A percentile compares a stretch with the other conserved stretches of the same genome.
phyloP scores from a whole-genome alignment of 2,329 filamentous ascomycete genomes.

The Sporothrix globosa region DNA sequence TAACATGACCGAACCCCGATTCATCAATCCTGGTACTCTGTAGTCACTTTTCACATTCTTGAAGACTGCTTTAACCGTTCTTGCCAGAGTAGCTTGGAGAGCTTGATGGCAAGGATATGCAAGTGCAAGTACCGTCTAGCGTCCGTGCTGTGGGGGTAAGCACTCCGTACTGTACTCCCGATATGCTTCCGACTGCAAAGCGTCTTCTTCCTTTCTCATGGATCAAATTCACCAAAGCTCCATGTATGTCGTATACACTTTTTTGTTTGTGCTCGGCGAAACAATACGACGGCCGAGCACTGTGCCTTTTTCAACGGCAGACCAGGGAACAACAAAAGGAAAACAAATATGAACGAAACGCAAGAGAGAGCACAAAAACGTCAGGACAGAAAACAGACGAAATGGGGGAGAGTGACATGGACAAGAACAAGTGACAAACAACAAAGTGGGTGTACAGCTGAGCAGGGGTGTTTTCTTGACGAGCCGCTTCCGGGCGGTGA shows the following conservation, averaged over 20 bases:
- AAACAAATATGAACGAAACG: background rate
- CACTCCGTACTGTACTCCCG: background rate
- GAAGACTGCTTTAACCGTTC: constrained; percentile 1
- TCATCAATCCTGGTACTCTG: background rate
- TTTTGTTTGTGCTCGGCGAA: background rate
- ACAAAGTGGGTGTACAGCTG: constrained; percentile 24
- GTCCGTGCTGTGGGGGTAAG: constrained; percentile 12
- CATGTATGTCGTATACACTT: background rate
- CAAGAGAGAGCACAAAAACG: background rate
- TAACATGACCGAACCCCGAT: background rate
- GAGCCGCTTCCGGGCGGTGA: constrained; percentile 30
- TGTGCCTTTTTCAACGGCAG: background rate
- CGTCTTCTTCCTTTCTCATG: background rate
- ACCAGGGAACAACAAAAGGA: background rate
- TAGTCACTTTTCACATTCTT: constrained; percentile 21
- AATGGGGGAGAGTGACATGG: background rate
- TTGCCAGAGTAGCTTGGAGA: constrained; percentile 1
- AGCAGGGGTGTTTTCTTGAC: constrained; percentile 22
- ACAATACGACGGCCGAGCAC: background rate
- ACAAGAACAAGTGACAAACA: background rate
- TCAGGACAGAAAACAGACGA: constrained; percentile 6
- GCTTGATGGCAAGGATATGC: background rate
- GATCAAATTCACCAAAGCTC: background rate
- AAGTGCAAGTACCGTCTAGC: background rate
- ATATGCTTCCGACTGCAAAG: no score